Base-by-base conservation (phyloP, 148 eudicot genomes). In the Rhododendron williamsianum region DNA sequence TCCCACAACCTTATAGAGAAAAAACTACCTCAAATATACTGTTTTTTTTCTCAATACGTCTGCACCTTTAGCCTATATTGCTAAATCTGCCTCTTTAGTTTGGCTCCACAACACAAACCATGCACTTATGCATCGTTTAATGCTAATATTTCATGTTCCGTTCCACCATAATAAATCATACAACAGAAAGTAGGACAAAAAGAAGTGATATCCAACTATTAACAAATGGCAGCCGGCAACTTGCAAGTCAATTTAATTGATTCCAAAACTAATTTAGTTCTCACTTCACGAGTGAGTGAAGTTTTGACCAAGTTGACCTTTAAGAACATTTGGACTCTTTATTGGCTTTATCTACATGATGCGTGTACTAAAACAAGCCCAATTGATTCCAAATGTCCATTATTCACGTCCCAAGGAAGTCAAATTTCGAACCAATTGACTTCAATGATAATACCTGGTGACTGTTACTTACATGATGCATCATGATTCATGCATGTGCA, bases 381-480 rank as follows among this genome's bases (percentile, higher is more conserved):
- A 76, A 41, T 48, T 78, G 15, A 78, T 45, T 78, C 63, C 58
- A 30, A 51, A 27, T 36, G 52, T 80, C 41, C 33, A 25, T 49
- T 49, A 51, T 49, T 78, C 23, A n/a, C 6, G 10, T 48, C 35
- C 81, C 18, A 11, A 23, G 30, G 33, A 49, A 49, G 21, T 80
- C 63, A 80, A 80, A 35, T 27, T 80, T 25, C 8, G 36, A 80
- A 25, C 41, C 54, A 48, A 27, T 49, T 6, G 63, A 80, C 9
- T 46, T 49, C 36, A 79, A 79, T 49, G 60, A 79, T 6, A 12
- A 51, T 49, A 49, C 10, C n/a, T 7, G 36, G 58, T 78, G 38
- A 78, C 58, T 78, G 35, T 49, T 11, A 79, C 36, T 49, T n/a
- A 79, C 36, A 49, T 79, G 35, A 79, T 79, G 81, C 60, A 79